Evolutionary conservation across 2,329 filamentous ascomycete species (phyloP).

Genomic region (Aciculosporium take): DNA sequence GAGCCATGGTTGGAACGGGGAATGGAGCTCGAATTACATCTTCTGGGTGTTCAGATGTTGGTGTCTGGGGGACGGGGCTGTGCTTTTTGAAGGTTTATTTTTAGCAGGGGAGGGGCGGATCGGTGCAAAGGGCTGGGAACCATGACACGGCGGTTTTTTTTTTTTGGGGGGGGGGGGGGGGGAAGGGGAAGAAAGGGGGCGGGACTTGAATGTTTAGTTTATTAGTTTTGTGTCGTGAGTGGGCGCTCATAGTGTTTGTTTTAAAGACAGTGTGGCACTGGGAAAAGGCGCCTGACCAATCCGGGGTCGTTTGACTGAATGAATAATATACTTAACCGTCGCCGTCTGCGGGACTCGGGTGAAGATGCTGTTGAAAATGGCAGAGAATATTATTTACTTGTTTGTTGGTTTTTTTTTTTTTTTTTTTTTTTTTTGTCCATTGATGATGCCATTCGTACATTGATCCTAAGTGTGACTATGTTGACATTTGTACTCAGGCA

Average conservation of each 20-base stretch:
- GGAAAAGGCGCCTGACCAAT: not conserved
- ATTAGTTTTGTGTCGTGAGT: too few relatives aligned
- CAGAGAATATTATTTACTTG: too few relatives aligned
- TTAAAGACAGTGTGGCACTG: too few relatives aligned
- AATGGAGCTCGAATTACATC: not conserved
- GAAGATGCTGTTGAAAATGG: too few relatives aligned
- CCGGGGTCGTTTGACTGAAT: not conserved
- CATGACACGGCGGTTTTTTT: not conserved
- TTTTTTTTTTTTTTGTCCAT: not conserved
- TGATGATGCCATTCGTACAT: too few relatives aligned
- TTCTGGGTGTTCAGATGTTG: not conserved
- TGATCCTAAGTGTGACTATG: not conserved
- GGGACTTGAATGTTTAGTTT: too few relatives aligned
- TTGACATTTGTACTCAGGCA: not conserved
- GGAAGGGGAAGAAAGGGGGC: too few relatives aligned
- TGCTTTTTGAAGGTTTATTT: not conserved
- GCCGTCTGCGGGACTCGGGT: not conserved
- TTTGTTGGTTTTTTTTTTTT: not conserved
- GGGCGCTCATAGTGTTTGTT: too few relatives aligned
- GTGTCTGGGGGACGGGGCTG: not conserved
- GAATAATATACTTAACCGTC: not conserved
- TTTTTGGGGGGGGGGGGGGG: too few relatives aligned
- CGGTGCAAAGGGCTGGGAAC: not conserved
- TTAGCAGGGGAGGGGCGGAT: not conserved
- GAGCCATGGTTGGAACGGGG: not conserved